Percentiles rank a stretch among this genome's conserved stretches.
Evolutionary conservation across 306 rosid genomes (phyloP).

Genomic region (Castanospermum australe): DNA sequence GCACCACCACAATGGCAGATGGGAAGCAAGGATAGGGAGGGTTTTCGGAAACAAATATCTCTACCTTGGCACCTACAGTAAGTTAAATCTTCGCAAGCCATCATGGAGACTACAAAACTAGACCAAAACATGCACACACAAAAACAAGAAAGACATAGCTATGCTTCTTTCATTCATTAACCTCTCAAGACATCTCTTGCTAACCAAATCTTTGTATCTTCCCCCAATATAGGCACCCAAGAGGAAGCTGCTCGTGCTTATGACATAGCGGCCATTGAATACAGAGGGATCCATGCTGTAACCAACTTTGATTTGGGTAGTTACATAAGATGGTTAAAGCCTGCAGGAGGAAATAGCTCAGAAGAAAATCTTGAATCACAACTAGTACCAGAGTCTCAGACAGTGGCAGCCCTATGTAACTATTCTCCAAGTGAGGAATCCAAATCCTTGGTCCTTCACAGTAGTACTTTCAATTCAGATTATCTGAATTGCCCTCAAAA

Average conservation of each 20-base stretch:
- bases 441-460: slow-evolving; percentile 24
- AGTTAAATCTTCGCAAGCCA: slow-evolving; percentile 23
- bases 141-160: not conserved
- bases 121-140: not conserved
- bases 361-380: slow-evolving; percentile 28
- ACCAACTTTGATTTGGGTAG: slow-evolving; percentile 74
- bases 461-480: slow-evolving; percentile 25
- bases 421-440: slow-evolving; percentile 29
- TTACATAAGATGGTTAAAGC: slow-evolving; percentile 70
- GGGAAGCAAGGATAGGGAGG: slow-evolving; percentile 89
- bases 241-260: slow-evolving; percentile 85
- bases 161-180: not conserved
- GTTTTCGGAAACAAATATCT: slow-evolving; percentile 90
- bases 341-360: slow-evolving; percentile 27
- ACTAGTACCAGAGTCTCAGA: slow-evolving; percentile 29
- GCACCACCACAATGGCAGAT: slow-evolving; percentile 87
- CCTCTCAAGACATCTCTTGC: not conserved
- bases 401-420: slow-evolving; percentile 9
- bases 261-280: slow-evolving; percentile 78
- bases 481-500: slow-evolving; percentile 37
- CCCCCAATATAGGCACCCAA: slow-evolving; percentile 50
- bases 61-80: slow-evolving; percentile 78
- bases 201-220: not conserved
- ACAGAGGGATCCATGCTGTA: slow-evolving; percentile 72
- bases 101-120: not conserved